These are phyloP conservation scores for Wickerhamomyces sydowiorum DNA, from an alignment of 805 yeast genomes.

Conservation along the genomic window DNA sequence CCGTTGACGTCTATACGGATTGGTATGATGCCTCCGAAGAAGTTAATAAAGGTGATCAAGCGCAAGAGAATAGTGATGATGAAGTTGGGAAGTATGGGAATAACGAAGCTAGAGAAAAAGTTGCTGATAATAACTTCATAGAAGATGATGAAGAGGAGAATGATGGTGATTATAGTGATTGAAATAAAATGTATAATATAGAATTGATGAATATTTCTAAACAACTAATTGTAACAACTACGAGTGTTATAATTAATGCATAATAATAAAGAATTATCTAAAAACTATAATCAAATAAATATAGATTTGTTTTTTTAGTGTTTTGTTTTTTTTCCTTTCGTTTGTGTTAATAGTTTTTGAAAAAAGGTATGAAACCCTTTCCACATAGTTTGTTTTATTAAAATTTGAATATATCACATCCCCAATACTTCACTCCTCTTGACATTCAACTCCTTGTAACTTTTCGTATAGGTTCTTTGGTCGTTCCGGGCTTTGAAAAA, in stretches of 20 bases:
- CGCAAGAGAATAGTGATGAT: slow-evolving; percentile 15
- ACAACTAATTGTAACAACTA: no score
- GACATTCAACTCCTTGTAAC: no score
- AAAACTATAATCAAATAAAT: neutral
- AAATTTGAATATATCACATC: no score
- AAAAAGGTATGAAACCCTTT: no score
- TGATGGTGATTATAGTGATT: slow-evolving; percentile 21
- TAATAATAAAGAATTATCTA: neutral
- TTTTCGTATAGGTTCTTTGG: no score
- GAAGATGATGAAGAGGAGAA: slow-evolving; percentile 18
- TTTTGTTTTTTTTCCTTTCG: neutral
- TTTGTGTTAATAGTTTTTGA: no score
- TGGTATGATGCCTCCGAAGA: slow-evolving; percentile 97
- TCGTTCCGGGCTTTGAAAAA: no score
- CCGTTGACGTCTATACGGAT: slow-evolving; percentile 92
- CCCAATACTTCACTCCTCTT: no score
- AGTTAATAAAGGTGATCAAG: slow-evolving; percentile 26
- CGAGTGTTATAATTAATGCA: neutral
- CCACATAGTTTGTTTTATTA: no score
- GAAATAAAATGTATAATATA: neutral
- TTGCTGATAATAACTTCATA: neutral
- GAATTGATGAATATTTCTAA: neutral
- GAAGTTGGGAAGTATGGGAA: neutral
- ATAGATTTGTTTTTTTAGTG: neutral
- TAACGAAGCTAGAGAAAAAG: slow-evolving; percentile 15